A percentile compares a stretch with the other conserved stretches of the same genome.
Conservation (phyloP, 805 yeast genomes). For the Spencermartinsiella europaea region DNA sequence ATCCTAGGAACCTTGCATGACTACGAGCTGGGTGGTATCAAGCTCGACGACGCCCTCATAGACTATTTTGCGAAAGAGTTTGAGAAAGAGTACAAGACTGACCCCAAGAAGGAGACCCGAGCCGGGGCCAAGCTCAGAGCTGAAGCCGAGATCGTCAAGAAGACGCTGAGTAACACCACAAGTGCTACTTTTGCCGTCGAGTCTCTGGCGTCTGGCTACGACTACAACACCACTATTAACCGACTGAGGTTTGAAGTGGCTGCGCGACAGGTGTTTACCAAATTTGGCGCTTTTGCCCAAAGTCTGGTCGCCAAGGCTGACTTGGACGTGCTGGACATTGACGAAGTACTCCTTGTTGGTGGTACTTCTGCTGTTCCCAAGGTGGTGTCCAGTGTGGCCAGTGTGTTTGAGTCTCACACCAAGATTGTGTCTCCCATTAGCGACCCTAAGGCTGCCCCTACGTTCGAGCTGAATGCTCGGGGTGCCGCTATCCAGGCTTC, state of each 20-base stretch:
- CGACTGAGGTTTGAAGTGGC: slow-evolving; percentile 89
- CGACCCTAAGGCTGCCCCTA: slow-evolving; percentile 75
- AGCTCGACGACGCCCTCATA: slow-evolving; percentile 72
- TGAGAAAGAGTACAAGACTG: slow-evolving; percentile 75
- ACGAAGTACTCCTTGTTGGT: slow-evolving; percentile 88
- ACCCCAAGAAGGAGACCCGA: slow-evolving; percentile 76
- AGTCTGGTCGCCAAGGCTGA: slow-evolving; percentile 74
- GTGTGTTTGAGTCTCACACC: slow-evolving; percentile 67
- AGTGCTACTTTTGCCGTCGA: slow-evolving; percentile 90
- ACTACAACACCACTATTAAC: slow-evolving; percentile 88
- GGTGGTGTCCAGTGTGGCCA: slow-evolving; percentile 67
- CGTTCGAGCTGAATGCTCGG: slow-evolving; percentile 83
- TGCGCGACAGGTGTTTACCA: slow-evolving; percentile 69
- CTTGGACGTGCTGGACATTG: slow-evolving; percentile 77
- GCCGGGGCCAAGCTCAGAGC: slow-evolving; percentile 83
- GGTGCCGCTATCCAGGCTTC: slow-evolving; percentile 98
- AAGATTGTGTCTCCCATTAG: slow-evolving; percentile 66
- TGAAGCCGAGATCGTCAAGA: slow-evolving; percentile 79
- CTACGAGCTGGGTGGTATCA: slow-evolving; percentile 78
- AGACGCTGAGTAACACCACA: slow-evolving; percentile 85
- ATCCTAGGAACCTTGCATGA: slow-evolving; percentile 81
- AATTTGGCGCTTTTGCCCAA: slow-evolving; percentile 74
- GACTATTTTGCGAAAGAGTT: slow-evolving; percentile 91
- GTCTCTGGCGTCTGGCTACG: slow-evolving; percentile 88
- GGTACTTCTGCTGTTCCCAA: slow-evolving; percentile 93